Percentiles rank a stretch among this genome's conserved stretches.
Conservation (phyloP, 257 asterid genomes). For the Perilla frutescens region DNA sequence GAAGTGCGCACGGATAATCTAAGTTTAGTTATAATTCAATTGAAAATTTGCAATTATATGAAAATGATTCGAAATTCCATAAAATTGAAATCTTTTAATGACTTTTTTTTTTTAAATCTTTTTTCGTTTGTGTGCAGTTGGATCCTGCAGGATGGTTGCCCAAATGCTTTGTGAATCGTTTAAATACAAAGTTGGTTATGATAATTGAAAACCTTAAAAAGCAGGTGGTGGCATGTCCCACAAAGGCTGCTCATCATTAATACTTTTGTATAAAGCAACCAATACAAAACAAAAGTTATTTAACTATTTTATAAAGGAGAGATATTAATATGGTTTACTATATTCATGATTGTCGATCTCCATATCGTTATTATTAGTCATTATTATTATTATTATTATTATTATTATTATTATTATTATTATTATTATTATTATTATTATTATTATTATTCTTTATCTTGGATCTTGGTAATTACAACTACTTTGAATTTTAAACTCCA, state of each 20-base stretch:
- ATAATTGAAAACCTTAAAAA: conserved; percentile 88
- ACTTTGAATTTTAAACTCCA: conserved; percentile 9
- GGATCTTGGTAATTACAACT: conserved; percentile 13
- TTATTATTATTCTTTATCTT: conserved; percentile 13
- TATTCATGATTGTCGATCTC: conserved; percentile 16
- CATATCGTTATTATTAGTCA: conserved; percentile 13
- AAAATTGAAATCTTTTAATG: too few species aligned
- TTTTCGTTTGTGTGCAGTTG: conserved; percentile 53
- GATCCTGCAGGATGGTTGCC: conserved; percentile 99
- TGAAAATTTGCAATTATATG: too few species aligned
- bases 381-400: conserved; percentile 22
- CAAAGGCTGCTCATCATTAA: conserved; percentile 47
- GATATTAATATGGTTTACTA: conserved; percentile 13
- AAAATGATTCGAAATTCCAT: too few species aligned
- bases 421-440: conserved; percentile 20
- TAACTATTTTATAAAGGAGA: conserved; percentile 8
- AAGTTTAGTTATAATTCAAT: too few species aligned
- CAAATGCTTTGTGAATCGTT: conserved; percentile 85
- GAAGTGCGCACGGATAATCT: too few species aligned
- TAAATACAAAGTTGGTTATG: conserved; percentile 87
- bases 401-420: conserved; percentile 22
- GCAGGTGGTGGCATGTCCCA: conserved; percentile 80
- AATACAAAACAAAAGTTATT: not conserved
- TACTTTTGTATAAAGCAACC: conserved; percentile 28
- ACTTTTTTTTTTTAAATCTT: not conserved